These are phyloP conservation scores for Aspergillus sp. DNA, from an alignment of 2,329 filamentous ascomycete species.

Conservation along the genomic window DNA sequence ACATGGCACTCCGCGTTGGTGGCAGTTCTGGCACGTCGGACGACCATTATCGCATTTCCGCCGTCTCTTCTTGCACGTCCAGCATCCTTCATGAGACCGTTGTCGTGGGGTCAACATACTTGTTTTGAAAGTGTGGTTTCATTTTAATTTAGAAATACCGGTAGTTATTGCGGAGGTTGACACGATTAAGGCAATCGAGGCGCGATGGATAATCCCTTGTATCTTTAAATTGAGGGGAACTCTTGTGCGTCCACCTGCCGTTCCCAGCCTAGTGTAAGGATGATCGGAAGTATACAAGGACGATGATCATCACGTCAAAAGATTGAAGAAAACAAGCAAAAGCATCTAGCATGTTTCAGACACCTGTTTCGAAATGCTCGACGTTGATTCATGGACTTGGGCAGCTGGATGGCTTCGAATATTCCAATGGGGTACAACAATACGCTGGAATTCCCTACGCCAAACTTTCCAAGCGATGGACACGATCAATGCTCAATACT, in stretches of 20 bases:
- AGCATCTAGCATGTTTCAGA: too few relatives aligned
- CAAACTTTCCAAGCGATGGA: constrained; percentile 14
- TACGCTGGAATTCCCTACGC: constrained; percentile 20
- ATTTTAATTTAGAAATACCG: constrained; percentile 4
- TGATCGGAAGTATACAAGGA: too few relatives aligned
- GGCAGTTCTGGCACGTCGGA: constrained; percentile 20
- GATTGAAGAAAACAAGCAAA: too few relatives aligned
- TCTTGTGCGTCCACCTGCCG: too few relatives aligned
- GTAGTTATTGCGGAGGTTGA: too few relatives aligned
- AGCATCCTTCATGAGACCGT: constrained; percentile 23
- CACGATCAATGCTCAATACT: constrained; percentile 14
- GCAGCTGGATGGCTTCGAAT: constrained; percentile 15
- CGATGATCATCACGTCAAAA: too few relatives aligned
- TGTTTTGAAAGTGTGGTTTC: constrained; percentile 4
- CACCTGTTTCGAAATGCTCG: too few relatives aligned
- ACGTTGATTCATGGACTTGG: constrained; percentile 4
- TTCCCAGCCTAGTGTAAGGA: too few relatives aligned
- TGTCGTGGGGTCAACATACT: constrained; percentile 22
- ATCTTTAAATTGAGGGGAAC: too few relatives aligned
- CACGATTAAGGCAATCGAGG: too few relatives aligned
- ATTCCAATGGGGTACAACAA: constrained; percentile 18
- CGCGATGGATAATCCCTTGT: too few relatives aligned
- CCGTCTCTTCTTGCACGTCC: constrained; percentile 26
- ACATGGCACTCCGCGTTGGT: constrained; percentile 17
- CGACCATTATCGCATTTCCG: constrained; percentile 23